Evolutionary conservation across 257 asterid genomes (phyloP).

Genomic region (Fraxinus pennsylvanica): DNA sequence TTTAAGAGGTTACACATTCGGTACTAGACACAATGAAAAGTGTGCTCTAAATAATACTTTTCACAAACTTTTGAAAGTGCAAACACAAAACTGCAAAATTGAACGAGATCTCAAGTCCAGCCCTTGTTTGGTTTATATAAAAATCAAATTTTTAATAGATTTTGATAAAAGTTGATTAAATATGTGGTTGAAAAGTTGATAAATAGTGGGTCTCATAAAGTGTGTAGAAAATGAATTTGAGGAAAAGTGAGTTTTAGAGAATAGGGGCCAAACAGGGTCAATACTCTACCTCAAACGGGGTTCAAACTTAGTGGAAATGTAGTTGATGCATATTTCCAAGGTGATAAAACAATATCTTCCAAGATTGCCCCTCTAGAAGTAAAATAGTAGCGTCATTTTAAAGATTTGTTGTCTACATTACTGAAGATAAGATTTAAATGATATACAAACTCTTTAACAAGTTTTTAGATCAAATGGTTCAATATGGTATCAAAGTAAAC

Average conservation of each 20-base stretch:
- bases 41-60: neutral
- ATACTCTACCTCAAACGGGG: neutral
- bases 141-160: no score
- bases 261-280: no score
- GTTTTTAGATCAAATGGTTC: neutral
- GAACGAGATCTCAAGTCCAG: neutral
- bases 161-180: no score
- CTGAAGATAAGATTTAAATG: neutral
- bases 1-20: neutral
- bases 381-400: neutral
- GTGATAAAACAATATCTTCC: neutral
- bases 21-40: neutral
- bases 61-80: neutral
- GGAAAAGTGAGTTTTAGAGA: no score
- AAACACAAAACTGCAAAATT: neutral
- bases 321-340: slow-evolving; percentile 1
- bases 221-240: no score
- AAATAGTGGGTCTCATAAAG: no score
- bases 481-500: neutral
- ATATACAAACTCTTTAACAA: neutral
- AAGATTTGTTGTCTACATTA: neutral
- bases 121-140: no score
- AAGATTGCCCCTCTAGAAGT: neutral
- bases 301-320: slow-evolving; percentile 9
- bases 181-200: no score